Conservation (phyloP, 2,329 filamentous ascomycete genomes). For the Trichoderma sp. region DNA sequence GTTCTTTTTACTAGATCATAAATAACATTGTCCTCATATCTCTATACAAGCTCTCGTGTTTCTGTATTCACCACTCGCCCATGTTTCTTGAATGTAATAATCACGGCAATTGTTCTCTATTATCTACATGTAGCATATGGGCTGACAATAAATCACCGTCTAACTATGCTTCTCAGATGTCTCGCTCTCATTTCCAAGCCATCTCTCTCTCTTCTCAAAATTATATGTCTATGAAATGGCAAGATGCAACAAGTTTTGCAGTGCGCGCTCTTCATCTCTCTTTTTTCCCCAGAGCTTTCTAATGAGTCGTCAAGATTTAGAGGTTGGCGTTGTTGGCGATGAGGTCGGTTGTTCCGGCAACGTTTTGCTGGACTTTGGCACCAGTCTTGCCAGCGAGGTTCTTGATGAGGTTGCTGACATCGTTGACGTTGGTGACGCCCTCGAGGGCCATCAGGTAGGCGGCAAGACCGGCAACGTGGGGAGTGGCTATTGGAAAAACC, state of each 20-base stretch:
- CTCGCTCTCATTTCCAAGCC: not conserved
- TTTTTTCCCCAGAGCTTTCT: not conserved
- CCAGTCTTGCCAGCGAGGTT: slow-evolving; percentile 48
- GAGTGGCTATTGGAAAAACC: slow-evolving; percentile 45
- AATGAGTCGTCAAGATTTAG: not conserved
- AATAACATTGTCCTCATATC: not conserved
- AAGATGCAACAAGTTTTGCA: not conserved
- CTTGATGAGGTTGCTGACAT: slow-evolving; percentile 49
- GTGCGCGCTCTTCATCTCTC: not conserved
- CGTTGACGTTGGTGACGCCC: slow-evolving; percentile 38
- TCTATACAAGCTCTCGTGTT: not conserved
- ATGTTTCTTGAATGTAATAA: not conserved
- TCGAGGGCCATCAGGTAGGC: slow-evolving; percentile 64
- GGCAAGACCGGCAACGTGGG: slow-evolving; percentile 64
- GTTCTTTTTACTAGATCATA: not conserved
- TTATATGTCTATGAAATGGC: slow-evolving; percentile 4
- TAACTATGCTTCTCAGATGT: not conserved
- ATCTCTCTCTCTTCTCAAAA: not conserved
- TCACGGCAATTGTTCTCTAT: not conserved
- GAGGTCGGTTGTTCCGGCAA: slow-evolving; percentile 44
- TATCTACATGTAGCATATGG: not conserved
- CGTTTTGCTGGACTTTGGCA: slow-evolving; percentile 42
- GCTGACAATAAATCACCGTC: not conserved
- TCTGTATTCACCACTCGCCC: too few relatives aligned
- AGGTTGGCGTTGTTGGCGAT: slow-evolving; percentile 57